Conservation (phyloP, 352 stramenopile genomes). For the Pythium aristosporum region DNA sequence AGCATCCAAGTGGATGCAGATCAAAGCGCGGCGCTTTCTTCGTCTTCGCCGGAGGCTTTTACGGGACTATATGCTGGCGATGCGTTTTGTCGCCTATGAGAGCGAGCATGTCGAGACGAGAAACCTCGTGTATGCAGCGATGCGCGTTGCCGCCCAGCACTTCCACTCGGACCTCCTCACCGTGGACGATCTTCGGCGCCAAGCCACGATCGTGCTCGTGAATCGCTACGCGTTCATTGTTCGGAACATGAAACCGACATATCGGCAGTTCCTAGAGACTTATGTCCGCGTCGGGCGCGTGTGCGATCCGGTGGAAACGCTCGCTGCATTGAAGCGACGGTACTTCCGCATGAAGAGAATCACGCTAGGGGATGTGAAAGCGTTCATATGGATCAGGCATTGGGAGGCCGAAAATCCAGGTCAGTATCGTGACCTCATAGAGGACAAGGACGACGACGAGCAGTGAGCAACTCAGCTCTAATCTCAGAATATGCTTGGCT, state of each 20-base stretch:
- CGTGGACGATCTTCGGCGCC: conserved; percentile 33
- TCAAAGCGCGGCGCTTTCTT: conserved; percentile 34
- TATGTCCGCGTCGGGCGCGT: conserved; percentile 18
- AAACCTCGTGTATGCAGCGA: conserved; percentile 42
- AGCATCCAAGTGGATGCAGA: conserved; percentile 37
- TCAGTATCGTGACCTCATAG: conserved; percentile 12
- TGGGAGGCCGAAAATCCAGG: conserved; percentile 33
- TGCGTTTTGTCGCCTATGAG: conserved; percentile 38
- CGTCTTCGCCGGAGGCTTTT: conserved; percentile 41
- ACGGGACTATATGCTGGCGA: conserved; percentile 44
- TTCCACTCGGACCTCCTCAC: conserved; percentile 34
- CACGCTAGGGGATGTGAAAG: conserved; percentile 30
- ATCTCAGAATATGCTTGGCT: not conserved
- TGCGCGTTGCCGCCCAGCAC: conserved; percentile 42
- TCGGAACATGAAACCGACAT: conserved; percentile 11
- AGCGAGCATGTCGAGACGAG: conserved; percentile 43
- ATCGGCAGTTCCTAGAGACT: conserved; percentile 36
- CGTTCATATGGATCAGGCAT: conserved; percentile 44
- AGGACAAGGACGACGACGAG: conserved; percentile 6
- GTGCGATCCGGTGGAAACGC: conserved; percentile 31
- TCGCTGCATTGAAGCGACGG: conserved; percentile 26
- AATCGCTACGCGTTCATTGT: conserved; percentile 20
- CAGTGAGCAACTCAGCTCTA: not conserved
- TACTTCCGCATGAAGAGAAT: conserved; percentile 3
- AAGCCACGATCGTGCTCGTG: conserved; percentile 38